These are phyloP conservation scores for Orbilia ellipsospora DNA, from an alignment of 2,329 filamentous ascomycete species.

Conservation along the genomic window DNA sequence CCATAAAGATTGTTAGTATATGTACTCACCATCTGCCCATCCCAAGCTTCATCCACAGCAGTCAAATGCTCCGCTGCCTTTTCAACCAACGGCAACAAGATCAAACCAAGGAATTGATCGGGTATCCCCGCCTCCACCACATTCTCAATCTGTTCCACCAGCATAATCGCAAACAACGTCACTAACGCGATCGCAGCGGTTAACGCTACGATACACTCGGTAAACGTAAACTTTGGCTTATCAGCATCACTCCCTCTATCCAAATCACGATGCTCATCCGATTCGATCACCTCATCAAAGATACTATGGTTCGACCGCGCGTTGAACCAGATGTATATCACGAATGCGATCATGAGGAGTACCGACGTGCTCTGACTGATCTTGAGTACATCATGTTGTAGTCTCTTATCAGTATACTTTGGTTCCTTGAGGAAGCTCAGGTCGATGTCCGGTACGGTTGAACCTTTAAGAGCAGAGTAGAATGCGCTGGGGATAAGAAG, in stretches of 20 bases:
- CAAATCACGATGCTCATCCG: constrained; percentile 75
- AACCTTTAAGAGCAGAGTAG: constrained; percentile 60
- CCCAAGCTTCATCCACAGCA: constrained; percentile 84
- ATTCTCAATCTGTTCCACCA: constrained; percentile 79
- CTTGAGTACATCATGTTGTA: constrained; percentile 69
- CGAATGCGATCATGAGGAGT: constrained; percentile 76
- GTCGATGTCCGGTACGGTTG: constrained; percentile 59
- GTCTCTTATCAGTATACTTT: constrained; percentile 61
- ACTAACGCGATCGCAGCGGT: constrained; percentile 74
- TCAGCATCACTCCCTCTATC: constrained; percentile 71
- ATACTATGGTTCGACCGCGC: constrained; percentile 80
- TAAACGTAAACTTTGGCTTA: constrained; percentile 78
- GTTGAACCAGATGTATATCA: constrained; percentile 76
- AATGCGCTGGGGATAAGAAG: constrained; percentile 62
- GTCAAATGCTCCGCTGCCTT: constrained; percentile 88
- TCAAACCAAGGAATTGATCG: constrained; percentile 75
- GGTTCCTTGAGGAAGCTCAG: constrained; percentile 62
- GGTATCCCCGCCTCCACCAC: constrained; percentile 67
- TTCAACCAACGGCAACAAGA: constrained; percentile 83
- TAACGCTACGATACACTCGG: constrained; percentile 76
- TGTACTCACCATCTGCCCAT: constrained; percentile 68
- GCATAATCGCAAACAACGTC: constrained; percentile 76
- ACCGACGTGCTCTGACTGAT: constrained; percentile 78
- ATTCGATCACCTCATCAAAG: constrained; percentile 77
- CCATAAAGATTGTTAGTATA: constrained; percentile 45